Evolutionary conservation across 202 grass and related monocot genomes (phyloP).

Genomic region (Digitaria exilis): DNA sequence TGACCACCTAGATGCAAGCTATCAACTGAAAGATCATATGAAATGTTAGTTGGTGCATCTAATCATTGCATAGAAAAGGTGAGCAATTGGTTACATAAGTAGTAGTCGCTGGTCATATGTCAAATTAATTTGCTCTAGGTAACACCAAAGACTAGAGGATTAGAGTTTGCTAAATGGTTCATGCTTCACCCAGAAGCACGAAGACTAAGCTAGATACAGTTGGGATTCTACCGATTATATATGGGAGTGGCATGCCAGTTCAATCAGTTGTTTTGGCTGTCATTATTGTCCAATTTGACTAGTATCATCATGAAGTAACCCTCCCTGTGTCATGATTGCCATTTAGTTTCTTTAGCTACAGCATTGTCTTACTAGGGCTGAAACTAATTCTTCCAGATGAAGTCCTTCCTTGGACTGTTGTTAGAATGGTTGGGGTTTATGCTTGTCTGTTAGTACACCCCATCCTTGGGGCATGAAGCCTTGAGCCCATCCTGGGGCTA

Average conservation of each 20-base stretch:
- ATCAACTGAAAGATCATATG: conserved; percentile 52
- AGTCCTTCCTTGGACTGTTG: conserved; percentile 60
- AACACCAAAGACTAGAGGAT: conserved; percentile 50
- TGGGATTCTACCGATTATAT: conserved; percentile 48
- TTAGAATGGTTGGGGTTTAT: conserved; percentile 59
- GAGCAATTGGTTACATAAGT: conserved; percentile 54
- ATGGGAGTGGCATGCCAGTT: conserved; percentile 41
- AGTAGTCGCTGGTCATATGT: conserved; percentile 48
- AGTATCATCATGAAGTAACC: conserved; percentile 47
- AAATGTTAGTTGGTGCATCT: conserved; percentile 66
- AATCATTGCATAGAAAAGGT: conserved; percentile 47
- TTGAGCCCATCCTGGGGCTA: conserved; percentile 82
- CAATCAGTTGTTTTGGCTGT: conserved; percentile 45
- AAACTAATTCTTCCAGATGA: conserved; percentile 52
- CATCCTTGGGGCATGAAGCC: conserved; percentile 71
- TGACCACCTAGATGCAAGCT: conserved; percentile 73
- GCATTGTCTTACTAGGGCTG: conserved; percentile 48
- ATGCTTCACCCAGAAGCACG: conserved; percentile 58
- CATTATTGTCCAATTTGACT: conserved; percentile 50
- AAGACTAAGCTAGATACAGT: conserved; percentile 53
- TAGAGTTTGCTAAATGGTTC: conserved; percentile 52
- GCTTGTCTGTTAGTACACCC: conserved; percentile 70
- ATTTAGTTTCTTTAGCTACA: conserved; percentile 51
- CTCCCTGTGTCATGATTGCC: conserved; percentile 49
- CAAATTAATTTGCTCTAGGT: conserved; percentile 56